These are phyloP conservation scores for Flaveria ramosissima DNA, from an alignment of 129 eudicot species.

Conservation along the genomic window DNA sequence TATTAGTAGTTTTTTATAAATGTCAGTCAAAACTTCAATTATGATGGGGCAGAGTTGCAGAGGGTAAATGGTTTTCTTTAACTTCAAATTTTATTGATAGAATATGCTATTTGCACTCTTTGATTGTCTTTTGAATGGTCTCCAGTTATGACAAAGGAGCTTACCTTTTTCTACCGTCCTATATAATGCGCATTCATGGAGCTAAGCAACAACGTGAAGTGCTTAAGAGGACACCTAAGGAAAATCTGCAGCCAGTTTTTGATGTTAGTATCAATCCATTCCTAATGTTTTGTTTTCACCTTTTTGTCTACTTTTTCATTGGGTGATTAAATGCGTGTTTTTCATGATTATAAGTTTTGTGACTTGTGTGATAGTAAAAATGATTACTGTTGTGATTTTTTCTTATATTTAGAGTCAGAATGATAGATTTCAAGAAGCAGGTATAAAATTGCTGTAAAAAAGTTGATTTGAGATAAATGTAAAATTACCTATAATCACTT, in stretches of 20 bases:
- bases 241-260: conserved; percentile 69
- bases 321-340: neutral
- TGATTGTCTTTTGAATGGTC: conserved; percentile 16
- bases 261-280: conserved; percentile 51
- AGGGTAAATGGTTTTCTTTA: neutral
- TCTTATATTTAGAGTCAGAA: neutral
- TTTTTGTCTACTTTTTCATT: conserved; percentile 1
- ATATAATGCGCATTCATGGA: conserved; percentile 90
- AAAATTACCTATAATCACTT: neutral
- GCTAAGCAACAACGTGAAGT: conserved; percentile 79
- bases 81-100: neutral
- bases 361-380: neutral
- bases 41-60: neutral
- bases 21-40: conserved; percentile 5
- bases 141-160: conserved; percentile 91
- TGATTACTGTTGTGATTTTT: neutral
- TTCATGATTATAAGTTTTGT: neutral
- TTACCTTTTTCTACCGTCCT: conserved; percentile 75
- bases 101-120: conserved; percentile 19
- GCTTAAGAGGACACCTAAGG: conserved; percentile 58
- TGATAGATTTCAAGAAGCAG: conserved; percentile 7
- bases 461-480: neutral
- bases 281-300: neutral
- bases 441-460: conserved; percentile 8
- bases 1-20: neutral